These are phyloP conservation scores for Pachyrhizus erosus DNA, from an alignment of 306 rosid genomes.

Conservation along the genomic window DNA sequence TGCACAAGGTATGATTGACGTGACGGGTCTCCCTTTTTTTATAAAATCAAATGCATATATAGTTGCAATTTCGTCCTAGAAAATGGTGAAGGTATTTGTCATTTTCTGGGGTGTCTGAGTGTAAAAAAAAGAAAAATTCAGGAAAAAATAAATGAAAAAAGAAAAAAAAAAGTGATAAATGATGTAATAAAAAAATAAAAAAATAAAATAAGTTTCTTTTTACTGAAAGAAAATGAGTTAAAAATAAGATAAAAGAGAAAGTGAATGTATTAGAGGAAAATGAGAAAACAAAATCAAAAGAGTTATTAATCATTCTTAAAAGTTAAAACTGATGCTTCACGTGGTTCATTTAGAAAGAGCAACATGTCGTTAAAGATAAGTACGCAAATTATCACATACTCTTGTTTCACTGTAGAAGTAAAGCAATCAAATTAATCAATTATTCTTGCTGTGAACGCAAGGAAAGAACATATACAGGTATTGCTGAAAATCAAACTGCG, in stretches of 20 bases:
- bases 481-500: constrained; percentile 8
- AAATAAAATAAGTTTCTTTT: too few species aligned
- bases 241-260: too few species aligned
- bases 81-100: neutral
- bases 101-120: neutral
- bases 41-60: too few species aligned
- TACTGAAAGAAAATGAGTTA: too few species aligned
- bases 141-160: too few species aligned
- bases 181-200: too few species aligned
- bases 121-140: too few species aligned
- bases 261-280: neutral
- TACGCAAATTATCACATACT: constrained; percentile 30
- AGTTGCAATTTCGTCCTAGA: neutral
- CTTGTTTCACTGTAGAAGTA: constrained; percentile 47
- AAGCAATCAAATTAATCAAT: constrained; percentile 51
- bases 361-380: constrained; percentile 34
- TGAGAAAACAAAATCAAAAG: neutral
- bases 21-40: neutral
- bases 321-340: constrained; percentile 11
- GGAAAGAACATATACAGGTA: constrained; percentile 44
- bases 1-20: neutral
- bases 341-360: constrained; percentile 39
- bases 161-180: too few species aligned
- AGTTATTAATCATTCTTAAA: neutral
- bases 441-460: constrained; percentile 53